A percentile compares a stretch with the other conserved stretches of the same genome.
These are phyloP conservation scores for Microsporum audouinii DNA, from an alignment of 2,329 filamentous ascomycete species.

Conservation along the genomic window DNA sequence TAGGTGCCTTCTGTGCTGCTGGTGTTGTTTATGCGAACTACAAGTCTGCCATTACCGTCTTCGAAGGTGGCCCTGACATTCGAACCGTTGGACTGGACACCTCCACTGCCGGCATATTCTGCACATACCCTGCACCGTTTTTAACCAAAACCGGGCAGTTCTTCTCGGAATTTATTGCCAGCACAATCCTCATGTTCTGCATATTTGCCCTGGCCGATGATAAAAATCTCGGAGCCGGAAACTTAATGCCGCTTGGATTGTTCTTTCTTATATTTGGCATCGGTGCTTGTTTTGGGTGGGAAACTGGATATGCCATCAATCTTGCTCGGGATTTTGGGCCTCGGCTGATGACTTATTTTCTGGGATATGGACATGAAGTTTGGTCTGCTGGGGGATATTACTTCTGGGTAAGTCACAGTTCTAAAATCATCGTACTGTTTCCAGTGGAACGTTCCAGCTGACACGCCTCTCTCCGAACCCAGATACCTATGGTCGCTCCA, in stretches of 20 bases:
- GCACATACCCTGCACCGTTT: slow-evolving; percentile 54
- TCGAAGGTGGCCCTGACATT: slow-evolving; percentile 47
- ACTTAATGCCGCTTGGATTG: slow-evolving; percentile 48
- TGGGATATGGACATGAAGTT: slow-evolving; percentile 57
- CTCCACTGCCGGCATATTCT: slow-evolving; percentile 59
- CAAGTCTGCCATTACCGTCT: slow-evolving; percentile 51
- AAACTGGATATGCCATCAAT: slow-evolving; percentile 67
- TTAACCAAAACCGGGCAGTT: slow-evolving; percentile 56
- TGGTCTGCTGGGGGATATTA: slow-evolving; percentile 59
- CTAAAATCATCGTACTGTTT: not conserved
- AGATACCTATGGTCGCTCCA: slow-evolving; percentile 62
- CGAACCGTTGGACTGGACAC: slow-evolving; percentile 51
- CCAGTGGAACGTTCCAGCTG: not conserved
- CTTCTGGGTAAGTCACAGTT: slow-evolving; percentile 48
- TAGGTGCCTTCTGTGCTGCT: slow-evolving; percentile 55
- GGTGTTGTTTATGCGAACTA: slow-evolving; percentile 54
- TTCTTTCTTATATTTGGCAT: slow-evolving; percentile 66
- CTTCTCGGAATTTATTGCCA: slow-evolving; percentile 61
- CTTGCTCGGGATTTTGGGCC: slow-evolving; percentile 62
- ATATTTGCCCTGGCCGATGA: slow-evolving; percentile 55
- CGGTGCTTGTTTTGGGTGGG: slow-evolving; percentile 62
- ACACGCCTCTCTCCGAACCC: not conserved
- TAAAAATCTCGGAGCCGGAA: slow-evolving; percentile 42
- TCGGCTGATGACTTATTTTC: slow-evolving; percentile 52
- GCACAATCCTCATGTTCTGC: slow-evolving; percentile 56